Evolutionary conservation across 164 flowering plant species (phyloP).

Genomic region (Vitis cinerea): DNA sequence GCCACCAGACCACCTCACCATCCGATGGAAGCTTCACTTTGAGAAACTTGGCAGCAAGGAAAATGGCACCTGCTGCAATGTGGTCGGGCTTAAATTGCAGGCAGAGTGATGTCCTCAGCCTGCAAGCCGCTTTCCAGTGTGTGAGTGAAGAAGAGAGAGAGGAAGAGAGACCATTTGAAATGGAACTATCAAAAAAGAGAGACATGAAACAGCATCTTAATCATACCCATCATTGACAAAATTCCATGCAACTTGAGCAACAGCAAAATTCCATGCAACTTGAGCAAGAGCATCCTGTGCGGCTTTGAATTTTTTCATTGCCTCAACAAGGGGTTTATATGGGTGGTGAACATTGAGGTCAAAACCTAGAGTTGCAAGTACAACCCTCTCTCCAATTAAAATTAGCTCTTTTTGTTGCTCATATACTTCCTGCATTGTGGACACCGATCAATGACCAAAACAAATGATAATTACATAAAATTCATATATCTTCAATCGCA

Average conservation of each 20-base stretch:
- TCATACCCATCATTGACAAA: constrained; percentile 90
- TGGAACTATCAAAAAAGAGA: neutral
- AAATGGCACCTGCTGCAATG: constrained; percentile 89
- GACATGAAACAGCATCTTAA: neutral
- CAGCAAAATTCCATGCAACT: constrained; percentile 17
- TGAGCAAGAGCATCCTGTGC: constrained; percentile 82
- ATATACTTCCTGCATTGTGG: constrained; percentile 63
- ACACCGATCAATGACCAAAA: neutral
- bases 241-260: constrained; percentile 57
- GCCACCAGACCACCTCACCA: constrained; percentile 92
- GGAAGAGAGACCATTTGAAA: constrained; percentile 13
- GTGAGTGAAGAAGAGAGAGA: constrained; percentile 20
- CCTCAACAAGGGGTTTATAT: constrained; percentile 81
- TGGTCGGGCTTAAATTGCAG: constrained; percentile 86
- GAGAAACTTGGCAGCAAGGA: constrained; percentile 86
- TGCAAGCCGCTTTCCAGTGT: constrained; percentile 45
- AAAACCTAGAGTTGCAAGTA: constrained; percentile 84
- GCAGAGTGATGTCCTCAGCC: constrained; percentile 85
- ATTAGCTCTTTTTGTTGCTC: constrained; percentile 78
- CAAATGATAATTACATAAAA: neutral
- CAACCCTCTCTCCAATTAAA: constrained; percentile 76
- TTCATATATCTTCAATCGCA: neutral
- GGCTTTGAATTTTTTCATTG: constrained; percentile 81
- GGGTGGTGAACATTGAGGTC: constrained; percentile 84
- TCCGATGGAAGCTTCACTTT: constrained; percentile 83